Evolutionary conservation across 495 filamentous ascomycete species (phyloP), one percentile per base, ranked within the genome.

Genomic region (Aspergillus bertholletiae): DNA sequence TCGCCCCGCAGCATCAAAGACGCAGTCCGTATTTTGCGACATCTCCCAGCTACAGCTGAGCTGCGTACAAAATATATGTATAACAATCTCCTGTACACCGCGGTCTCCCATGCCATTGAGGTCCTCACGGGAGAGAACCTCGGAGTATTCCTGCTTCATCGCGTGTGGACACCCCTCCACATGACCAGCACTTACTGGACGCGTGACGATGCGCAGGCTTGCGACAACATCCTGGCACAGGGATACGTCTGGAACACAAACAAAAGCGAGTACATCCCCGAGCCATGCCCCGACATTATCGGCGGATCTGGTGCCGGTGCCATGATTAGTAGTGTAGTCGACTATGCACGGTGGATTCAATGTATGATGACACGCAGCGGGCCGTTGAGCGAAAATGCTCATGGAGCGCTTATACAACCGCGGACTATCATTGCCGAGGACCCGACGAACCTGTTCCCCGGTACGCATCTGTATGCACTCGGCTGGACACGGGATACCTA

Each of bases 271-370:
- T 53, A 54, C 30, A 30, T 46, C 23, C 32, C 49, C 23, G 52
- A 56, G 18, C 44, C 37, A 2, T 53, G 40, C 12, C 52, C 50
- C 8, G 51, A 70, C 27, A 48, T 62, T 3, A 40, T 45, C 7
- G 53, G 67, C 17, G 58, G 73, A 24, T 67, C 66, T 26, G 79
- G 80, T 15, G 78, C 78, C 8, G 80, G 80, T 1, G 61, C 68
- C 3, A 61, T 76, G 12, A 70, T 83, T 23, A 76, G 73, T 13
- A 79, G 61, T 30, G 80, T 79, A 1, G 46, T 67, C 1, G 80
- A 82, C 44, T 84, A 82, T 57, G 60, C 73, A 0, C 74, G 69
- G 34, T 84, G 78, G 78, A 35, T 80, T 6, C 65, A 62, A 9
- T 65, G 68, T 2, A 46, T 69, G 47, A 60, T 71, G 41, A 45